A percentile compares a stretch with the other conserved stretches of the same genome.
Evolutionary conservation across 768 basidiomycete genomes (phyloP).

Genomic region (Strobilomyces dryophilus): DNA sequence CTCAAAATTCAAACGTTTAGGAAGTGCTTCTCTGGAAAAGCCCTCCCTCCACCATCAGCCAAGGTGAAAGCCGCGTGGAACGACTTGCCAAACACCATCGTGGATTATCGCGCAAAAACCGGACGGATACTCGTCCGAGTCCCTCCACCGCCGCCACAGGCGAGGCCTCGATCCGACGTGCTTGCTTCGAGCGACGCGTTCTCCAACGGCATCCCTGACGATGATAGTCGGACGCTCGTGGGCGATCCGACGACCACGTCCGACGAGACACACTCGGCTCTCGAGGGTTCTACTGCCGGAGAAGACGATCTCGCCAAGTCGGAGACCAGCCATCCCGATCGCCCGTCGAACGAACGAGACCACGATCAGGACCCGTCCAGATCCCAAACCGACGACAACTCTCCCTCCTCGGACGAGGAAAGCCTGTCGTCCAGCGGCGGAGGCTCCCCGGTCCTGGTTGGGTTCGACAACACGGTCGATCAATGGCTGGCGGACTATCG

Average conservation of each 20-base stretch:
- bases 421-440: conserved; percentile 7
- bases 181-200: background rate
- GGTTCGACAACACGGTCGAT: conserved; percentile 13
- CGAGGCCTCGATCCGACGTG: conserved; percentile 4
- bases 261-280: background rate
- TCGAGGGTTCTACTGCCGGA: background rate
- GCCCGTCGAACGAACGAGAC: background rate
- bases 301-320: background rate
- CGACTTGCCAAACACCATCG: conserved; percentile 23
- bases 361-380: background rate
- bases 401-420: conserved; percentile 8
- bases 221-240: background rate
- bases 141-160: conserved; percentile 24
- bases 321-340: background rate
- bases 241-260: background rate
- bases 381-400: background rate
- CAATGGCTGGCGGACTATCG: conserved; percentile 23
- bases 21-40: conserved; percentile 10
- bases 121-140: conserved; percentile 1
- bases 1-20: conserved; percentile 15
- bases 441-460: background rate
- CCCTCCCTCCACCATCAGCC: conserved; percentile 17
- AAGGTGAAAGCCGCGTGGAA: conserved; percentile 21
- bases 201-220: background rate
- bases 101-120: conserved; percentile 4